Evolutionary conservation across 768 basidiomycete species (phyloP).

Genomic region (Naganishia vaughanmartiniae): DNA sequence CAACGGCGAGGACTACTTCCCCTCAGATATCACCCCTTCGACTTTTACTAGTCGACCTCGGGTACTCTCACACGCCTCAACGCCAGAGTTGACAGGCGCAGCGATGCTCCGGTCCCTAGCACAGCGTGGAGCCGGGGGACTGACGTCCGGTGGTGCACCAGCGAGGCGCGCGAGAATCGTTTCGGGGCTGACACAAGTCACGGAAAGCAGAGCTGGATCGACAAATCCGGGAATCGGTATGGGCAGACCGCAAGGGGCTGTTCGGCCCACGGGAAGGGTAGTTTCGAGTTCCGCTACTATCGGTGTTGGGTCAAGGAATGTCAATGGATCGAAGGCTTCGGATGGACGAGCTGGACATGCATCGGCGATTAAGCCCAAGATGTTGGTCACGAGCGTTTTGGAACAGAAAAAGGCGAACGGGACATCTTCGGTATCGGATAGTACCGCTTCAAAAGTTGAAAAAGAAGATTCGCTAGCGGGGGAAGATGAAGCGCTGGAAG

Average conservation of each 20-base stretch:
- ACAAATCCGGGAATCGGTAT: background rate
- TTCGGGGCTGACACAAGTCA: constrained; percentile 15
- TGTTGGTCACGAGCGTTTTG: background rate
- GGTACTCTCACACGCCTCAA: constrained; percentile 19
- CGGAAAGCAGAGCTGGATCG: constrained; percentile 4
- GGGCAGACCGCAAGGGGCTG: constrained; percentile 14
- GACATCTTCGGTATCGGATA: background rate
- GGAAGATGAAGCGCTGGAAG: background rate
- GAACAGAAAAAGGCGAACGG: background rate
- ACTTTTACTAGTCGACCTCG: constrained; percentile 20
- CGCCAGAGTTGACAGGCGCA: background rate
- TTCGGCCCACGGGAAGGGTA: constrained; percentile 12
- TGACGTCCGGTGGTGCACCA: constrained; percentile 10
- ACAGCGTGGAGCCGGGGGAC: background rate
- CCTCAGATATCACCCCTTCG: background rate
- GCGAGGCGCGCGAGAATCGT: constrained; percentile 15
- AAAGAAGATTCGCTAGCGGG: background rate
- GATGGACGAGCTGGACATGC: background rate
- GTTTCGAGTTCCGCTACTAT: constrained; percentile 18
- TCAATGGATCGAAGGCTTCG: background rate
- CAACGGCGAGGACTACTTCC: background rate
- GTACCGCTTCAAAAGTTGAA: background rate
- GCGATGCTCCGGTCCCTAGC: constrained; percentile 3
- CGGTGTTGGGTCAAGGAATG: constrained; percentile 4
- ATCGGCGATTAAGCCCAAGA: constrained; percentile 12